Evolutionary conservation across 306 rosid genomes (phyloP).

Genomic region (Pyrus communis): DNA sequence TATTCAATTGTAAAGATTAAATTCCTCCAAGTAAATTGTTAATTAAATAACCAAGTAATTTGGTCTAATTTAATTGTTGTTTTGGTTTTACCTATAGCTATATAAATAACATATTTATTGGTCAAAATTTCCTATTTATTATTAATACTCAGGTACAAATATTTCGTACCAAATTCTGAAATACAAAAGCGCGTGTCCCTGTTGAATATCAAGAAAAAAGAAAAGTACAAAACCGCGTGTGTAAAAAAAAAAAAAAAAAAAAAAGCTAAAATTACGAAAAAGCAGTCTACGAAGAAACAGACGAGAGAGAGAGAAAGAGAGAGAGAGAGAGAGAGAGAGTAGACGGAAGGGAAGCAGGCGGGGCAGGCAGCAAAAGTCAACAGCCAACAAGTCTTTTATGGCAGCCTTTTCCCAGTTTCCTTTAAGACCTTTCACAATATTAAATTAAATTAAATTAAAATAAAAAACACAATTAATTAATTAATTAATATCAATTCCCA

Average conservation of each 20-base stretch:
- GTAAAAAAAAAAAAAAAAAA: too few species aligned
- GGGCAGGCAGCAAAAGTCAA: constrained; percentile 30
- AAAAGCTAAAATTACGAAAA: background rate
- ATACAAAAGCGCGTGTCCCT: background rate
- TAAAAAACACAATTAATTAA: background rate
- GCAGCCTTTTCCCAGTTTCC: constrained; percentile 3
- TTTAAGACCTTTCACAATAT: background rate
- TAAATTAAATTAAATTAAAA: background rate
- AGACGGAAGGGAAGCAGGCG: background rate
- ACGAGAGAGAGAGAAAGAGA: background rate
- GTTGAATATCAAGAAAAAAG: background rate
- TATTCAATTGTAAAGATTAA: too few species aligned
- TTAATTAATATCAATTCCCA: background rate
- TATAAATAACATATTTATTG: too few species aligned
- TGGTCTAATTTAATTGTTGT: too few species aligned
- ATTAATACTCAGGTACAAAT: background rate
- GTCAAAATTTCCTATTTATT: background rate
- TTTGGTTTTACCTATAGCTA: too few species aligned
- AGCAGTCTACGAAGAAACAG: background rate
- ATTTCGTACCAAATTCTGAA: background rate
- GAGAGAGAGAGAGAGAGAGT: background rate
- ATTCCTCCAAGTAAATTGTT: background rate
- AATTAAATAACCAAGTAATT: background rate
- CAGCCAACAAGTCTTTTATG: constrained; percentile 36
- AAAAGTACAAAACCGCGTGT: background rate